Evolutionary conservation across 2,329 filamentous ascomycete species (phyloP), one percentile per base, ranked within the genome.

Genomic region (Westerdykella sp.): DNA sequence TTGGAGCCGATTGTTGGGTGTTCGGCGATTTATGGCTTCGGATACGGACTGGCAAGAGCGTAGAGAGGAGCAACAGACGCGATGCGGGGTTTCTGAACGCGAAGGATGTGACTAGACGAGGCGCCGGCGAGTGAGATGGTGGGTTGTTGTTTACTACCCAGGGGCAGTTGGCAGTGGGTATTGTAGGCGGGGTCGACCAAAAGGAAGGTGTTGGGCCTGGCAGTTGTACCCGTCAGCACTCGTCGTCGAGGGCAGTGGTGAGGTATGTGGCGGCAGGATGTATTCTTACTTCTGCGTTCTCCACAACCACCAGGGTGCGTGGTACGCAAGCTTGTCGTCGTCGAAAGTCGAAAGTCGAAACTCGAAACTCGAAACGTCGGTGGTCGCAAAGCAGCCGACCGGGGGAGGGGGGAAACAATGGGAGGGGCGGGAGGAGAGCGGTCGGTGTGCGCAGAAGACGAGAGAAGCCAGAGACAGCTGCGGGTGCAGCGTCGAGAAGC

Each of bases 281-380:
- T 30, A 11, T 10, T 21, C 18, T 32, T 34, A 39, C 34, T 34
- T 16, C 39, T 39, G 46, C 39, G 22, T 10, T 15, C 9, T 28
- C 25, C 25, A 28, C 25, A 28, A 28, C 25, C 25, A 28, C 32
- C 16, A 35, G 47, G 56, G 53, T 54, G 63, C 57, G 63, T 67
- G 65, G 57, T 59, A 56, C 57, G 59, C 53, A 53, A 54, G 52
- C 49, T 56, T 51, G 56, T 53, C 43, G 57, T 57, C 52, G 50
- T 59, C 62, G 63, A 67, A 66, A 67, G 65, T 61, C 60, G 57
- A 57, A 60, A 62, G n/a, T n/a, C n/a, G n/a, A n/a, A n/a, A n/a
- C n/a, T n/a, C n/a, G n/a, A 67, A 66, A 67, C 65, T 61, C 60
- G 57, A 57, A 60, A 62, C 58, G 62, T 65, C 49, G 56, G 55